Percentiles rank a stretch among this genome's conserved stretches.
phyloP scores from a whole-genome alignment of 192 early-diverging fungal species.

The Gorgonomyces haynaldii region DNA sequence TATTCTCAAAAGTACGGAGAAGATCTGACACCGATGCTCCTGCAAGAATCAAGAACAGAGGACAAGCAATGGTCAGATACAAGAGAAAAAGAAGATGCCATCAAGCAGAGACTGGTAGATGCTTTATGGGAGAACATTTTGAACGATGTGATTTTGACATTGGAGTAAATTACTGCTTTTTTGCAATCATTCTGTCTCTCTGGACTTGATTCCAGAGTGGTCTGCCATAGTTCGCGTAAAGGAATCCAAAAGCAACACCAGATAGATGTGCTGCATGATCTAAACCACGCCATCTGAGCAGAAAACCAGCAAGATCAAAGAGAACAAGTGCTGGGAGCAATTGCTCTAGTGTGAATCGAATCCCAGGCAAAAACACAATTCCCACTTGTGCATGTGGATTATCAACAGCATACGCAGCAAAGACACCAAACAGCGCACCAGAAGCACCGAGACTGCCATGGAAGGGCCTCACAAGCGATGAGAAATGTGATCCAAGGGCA shows the following conservation, averaged over 20 bases:
- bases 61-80: no score
- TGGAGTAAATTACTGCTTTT: no score
- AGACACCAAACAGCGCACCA: constrained; percentile 64
- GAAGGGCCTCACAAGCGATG: constrained; percentile 17
- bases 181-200: no score
- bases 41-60: no score
- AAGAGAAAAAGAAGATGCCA: no score
- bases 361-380: constrained; percentile 30
- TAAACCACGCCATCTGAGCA: constrained; percentile 60
- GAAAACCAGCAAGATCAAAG: constrained; percentile 60
- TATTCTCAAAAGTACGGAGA: no score
- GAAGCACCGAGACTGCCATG: constrained; percentile 58
- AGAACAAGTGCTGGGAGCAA: constrained; percentile 58
- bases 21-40: no score
- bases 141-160: no score
- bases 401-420: constrained; percentile 31
- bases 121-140: no score
- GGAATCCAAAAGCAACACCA: constrained; percentile 18
- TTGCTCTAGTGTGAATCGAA: constrained; percentile 39
- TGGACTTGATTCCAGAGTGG: constrained; percentile 14
- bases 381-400: constrained; percentile 13
- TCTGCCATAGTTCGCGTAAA: constrained; percentile 14
- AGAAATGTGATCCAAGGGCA: constrained; percentile 53
- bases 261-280: constrained; percentile 50
- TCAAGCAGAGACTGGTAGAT: no score